phyloP scores from a whole-genome alignment of 2,329 filamentous ascomycete species.

The Ascochyta rabiei region DNA sequence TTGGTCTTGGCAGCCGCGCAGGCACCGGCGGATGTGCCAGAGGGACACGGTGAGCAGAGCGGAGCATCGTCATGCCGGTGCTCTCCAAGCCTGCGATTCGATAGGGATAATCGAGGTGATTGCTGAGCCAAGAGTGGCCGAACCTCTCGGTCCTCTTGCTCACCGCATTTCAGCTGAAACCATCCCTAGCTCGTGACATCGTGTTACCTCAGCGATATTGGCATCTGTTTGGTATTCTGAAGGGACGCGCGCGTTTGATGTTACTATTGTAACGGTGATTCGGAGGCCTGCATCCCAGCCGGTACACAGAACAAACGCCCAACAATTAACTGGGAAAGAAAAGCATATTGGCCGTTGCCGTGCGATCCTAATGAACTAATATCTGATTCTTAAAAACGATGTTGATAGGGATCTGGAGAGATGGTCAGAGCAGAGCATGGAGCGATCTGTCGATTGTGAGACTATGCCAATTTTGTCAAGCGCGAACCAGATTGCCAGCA shows the following conservation, averaged over 20 bases:
- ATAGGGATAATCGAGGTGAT: neutral
- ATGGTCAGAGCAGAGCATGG: constrained; percentile 3
- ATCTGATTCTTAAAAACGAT: neutral
- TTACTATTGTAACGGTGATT: neutral
- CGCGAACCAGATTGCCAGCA: neutral
- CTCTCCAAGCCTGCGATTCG: constrained; percentile 5
- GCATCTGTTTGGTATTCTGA: neutral
- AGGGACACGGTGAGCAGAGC: constrained; percentile 6
- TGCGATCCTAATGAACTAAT: constrained; percentile 1
- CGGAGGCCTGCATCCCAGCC: neutral
- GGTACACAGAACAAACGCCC: neutral
- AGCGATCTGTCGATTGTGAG: constrained; percentile 11
- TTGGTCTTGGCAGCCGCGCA: constrained; percentile 5
- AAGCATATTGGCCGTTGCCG: neutral
- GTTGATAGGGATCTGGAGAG: neutral
- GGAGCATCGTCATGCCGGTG: constrained; percentile 17
- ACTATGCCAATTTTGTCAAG: constrained; percentile 5
- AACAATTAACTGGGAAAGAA: neutral
- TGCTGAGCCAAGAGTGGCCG: constrained; percentile 4
- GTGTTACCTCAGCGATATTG: neutral
- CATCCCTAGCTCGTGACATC: neutral
- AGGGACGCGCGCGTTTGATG: neutral
- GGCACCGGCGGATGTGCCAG: neutral
- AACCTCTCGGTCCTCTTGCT: neutral
- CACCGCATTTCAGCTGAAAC: neutral